phyloP scores from a whole-genome alignment of 108 stramenopile genomes.

The Skeletonema marinoi region DNA sequence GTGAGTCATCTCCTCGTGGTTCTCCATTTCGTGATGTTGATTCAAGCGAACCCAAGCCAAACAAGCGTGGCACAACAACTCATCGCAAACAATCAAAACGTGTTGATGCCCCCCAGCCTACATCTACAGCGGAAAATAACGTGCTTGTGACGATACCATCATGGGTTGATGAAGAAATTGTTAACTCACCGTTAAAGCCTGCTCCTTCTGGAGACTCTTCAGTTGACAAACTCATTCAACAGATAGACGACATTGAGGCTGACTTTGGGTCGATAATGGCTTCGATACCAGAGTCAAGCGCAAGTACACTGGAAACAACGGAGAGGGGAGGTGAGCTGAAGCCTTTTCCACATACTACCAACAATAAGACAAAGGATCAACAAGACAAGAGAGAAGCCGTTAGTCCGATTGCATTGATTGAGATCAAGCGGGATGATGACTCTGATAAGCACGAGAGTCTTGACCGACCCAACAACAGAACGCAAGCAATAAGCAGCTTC shows the following conservation, averaged over 20 bases:
- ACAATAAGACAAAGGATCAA: conserved; percentile 16
- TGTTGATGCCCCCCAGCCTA: background rate
- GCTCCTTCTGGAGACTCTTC: conserved; percentile 37
- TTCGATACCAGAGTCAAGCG: conserved; percentile 25
- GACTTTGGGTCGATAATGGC: conserved; percentile 45
- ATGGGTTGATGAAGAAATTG: conserved; percentile 45
- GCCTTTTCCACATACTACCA: background rate
- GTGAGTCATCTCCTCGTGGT: background rate
- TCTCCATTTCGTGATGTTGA: background rate
- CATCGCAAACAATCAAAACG: background rate
- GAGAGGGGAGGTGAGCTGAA: background rate
- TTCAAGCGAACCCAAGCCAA: background rate
- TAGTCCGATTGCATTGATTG: conserved; percentile 7
- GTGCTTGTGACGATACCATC: conserved; percentile 14
- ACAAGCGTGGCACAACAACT: background rate
- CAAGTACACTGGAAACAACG: background rate
- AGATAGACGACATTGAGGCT: conserved; percentile 51
- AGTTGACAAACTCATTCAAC: conserved; percentile 34
- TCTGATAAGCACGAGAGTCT: background rate
- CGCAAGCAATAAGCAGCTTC: background rate
- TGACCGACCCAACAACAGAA: background rate
- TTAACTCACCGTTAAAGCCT: conserved; percentile 18
- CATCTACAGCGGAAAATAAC: background rate
- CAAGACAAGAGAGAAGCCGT: background rate
- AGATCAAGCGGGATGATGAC: conserved; percentile 7